phyloP scores from a whole-genome alignment of 2,329 filamentous ascomycete species.

The Aaosphaeria pasadenensis region DNA sequence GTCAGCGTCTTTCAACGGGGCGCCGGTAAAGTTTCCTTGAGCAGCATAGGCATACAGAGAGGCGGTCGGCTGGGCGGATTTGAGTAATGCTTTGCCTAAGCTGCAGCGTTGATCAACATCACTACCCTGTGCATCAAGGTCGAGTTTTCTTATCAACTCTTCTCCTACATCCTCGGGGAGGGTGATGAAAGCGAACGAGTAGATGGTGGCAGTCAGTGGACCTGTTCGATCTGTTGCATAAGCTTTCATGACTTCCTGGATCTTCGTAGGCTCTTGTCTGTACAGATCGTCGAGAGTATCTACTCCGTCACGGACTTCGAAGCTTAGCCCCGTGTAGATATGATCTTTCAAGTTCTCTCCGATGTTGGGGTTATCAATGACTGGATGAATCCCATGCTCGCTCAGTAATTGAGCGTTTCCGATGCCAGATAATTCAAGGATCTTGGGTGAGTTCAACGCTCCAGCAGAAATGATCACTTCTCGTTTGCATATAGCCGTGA shows the following conservation, averaged over 20 bases:
- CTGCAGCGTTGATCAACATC: background rate
- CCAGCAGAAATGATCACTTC: conserved; percentile 15
- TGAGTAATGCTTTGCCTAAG: background rate
- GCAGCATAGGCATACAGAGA: background rate
- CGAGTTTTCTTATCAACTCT: background rate
- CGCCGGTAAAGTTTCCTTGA: background rate
- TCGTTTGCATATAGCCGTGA: background rate
- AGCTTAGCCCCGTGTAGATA: background rate
- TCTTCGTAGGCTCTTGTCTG: background rate
- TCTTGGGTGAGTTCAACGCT: conserved; percentile 11
- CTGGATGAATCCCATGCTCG: conserved; percentile 10
- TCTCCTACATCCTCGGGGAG: background rate
- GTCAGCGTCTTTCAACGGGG: background rate
- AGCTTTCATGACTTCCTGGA: background rate
- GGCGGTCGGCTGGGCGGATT: background rate
- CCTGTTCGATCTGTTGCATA: background rate
- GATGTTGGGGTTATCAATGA: conserved; percentile 17
- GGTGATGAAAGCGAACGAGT: background rate
- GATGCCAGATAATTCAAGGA: conserved; percentile 16
- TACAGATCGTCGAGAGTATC: background rate
- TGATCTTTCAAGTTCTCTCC: conserved; percentile 28
- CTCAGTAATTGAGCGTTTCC: conserved; percentile 11
- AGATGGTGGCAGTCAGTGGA: background rate
- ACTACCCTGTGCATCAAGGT: background rate
- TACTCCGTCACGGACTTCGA: background rate